Base-by-base conservation (phyloP, 2,329 filamentous ascomycete genomes). In the Coniochaeta sp. region DNA sequence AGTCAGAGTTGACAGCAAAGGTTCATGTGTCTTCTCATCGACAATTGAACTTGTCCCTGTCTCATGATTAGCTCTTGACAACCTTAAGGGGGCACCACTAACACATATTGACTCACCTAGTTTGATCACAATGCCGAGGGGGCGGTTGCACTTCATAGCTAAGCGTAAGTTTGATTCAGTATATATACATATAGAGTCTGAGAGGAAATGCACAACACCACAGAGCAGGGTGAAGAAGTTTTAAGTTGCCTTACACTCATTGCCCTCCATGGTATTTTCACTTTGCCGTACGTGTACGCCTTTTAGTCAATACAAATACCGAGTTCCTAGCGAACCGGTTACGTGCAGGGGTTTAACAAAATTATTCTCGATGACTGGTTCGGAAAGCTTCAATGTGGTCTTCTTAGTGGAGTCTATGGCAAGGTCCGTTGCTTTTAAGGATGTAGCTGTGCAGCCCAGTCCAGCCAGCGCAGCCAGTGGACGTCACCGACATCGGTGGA, bases 31-130 rank as follows among this genome's bases (percentile, higher is more conserved):
- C 71, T 88, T 89, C 73, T 99, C 95, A 76, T 98, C 91, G 65
- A 99, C 93, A 67, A 99, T 98, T n/a, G 95, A 98, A 74, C 92
- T 97, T 55, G 95, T 98, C 68, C 95, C 95, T 99, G 67, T 62
- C 62, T 31, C 24, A 4, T 1, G n/a, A n/a, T 56, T 33, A 24
- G 14, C 3, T 59, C 57, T 58, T 60, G 58, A 26, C 44, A 7
- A 12, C 22, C 19, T 33, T 62, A 36, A 47, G 44, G 19, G 36
- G 17, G 6, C 38, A 6, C 17, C 16, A 40, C n/a, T 34, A 36
- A 57, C 34, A 55, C 31, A 58, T 24, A 12, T 31, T 19, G n/a
- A 57, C 56, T 44, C 38, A 58, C 56, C 56, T 6, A 58, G 22
- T 34, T 58, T 58, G 24, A 58, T 58, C 22, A 58, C 56, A 44